These are phyloP conservation scores for Spathaspora passalidarum DNA, from an alignment of 805 yeast species.

Conservation along the genomic window DNA sequence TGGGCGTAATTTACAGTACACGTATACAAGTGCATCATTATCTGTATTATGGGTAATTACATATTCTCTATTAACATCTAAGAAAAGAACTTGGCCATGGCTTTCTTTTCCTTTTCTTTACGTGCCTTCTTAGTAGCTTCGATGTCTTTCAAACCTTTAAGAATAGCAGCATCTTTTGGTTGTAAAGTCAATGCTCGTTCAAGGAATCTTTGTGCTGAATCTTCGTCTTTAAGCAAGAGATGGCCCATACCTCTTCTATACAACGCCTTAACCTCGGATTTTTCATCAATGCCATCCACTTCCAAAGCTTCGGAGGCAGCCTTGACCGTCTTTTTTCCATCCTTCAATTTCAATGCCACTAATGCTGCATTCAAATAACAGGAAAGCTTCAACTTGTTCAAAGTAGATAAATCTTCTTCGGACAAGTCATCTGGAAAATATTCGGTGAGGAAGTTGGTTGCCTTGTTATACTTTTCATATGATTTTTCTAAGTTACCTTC, in stretches of 20 bases:
- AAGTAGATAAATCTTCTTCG: constrained; percentile 48
- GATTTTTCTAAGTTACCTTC: constrained; percentile 57
- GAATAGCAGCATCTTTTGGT: constrained; percentile 72
- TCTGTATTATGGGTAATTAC: neutral
- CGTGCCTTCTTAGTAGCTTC: constrained; percentile 50
- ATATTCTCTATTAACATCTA: neutral
- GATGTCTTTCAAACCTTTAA: constrained; percentile 60
- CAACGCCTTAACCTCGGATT: constrained; percentile 77
- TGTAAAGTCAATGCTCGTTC: constrained; percentile 60
- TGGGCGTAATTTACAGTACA: neutral
- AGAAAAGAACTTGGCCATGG: constrained; percentile 65
- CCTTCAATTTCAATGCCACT: constrained; percentile 61
- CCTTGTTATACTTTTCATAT: constrained; percentile 67
- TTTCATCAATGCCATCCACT: constrained; percentile 54
- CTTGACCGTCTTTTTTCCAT: constrained; percentile 51
- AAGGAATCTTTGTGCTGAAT: constrained; percentile 63
- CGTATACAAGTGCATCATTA: neutral
- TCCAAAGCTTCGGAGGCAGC: constrained; percentile 68
- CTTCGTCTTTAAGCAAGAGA: constrained; percentile 60
- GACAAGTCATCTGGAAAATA: constrained; percentile 70
- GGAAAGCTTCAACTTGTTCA: constrained; percentile 58
- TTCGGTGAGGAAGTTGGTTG: constrained; percentile 63
- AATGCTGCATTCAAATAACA: constrained; percentile 72
- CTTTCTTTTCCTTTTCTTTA: constrained; percentile 67
- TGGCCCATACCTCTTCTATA: constrained; percentile 84